Evolutionary conservation across 108 stramenopile species (phyloP), one percentile per base, ranked within the genome.

Genomic region (Cyclotella sp.): DNA sequence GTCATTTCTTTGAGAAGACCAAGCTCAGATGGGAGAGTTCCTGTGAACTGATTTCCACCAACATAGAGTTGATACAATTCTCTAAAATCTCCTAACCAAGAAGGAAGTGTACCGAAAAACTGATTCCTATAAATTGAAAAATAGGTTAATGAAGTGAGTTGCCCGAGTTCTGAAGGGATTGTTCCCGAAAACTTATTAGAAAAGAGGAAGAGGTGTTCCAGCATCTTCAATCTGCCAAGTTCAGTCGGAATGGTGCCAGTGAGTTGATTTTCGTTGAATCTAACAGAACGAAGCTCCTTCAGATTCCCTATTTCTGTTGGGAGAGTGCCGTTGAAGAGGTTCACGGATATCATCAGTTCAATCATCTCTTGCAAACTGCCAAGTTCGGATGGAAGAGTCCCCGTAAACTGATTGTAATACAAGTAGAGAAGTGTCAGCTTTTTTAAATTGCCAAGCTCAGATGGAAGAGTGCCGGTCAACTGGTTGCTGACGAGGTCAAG

Each of bases 131-230:
- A 22, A n/a, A 71, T 30, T 16, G 34, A 43, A 41, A 83, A 19
- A 61, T 70, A 54, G 39, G 85, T 51, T 26, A 78, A 29, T 8
- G 21, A 26, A 29, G 74, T 73, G 0, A 88, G 78, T 10, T 66
- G 54, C 8, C 63, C 51, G 9, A 78, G 15, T 10, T 19, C 19
- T 14, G 47, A 39, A 28, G 90, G 87, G 13, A 91, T 76, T 13
- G 85, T 84, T 30, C 85, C 88, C 40, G 51, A 74, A 18, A 91
- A 26, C 30, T 53, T 29, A 54, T 77, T 82, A 8, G 24, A 39
- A 15, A 26, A 26, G 0, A 82, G 43, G 34, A 5, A 34, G 34
- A 34, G 34, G 4, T 34, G 4, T 34, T 34, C 34, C 60, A 22
- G 45, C 63, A 63, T 45, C 3, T 47, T 41, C 30, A 77, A 51